These are phyloP conservation scores for Tephrocybe rancida DNA, from an alignment of 768 basidiomycete genomes.

Conservation along the genomic window DNA sequence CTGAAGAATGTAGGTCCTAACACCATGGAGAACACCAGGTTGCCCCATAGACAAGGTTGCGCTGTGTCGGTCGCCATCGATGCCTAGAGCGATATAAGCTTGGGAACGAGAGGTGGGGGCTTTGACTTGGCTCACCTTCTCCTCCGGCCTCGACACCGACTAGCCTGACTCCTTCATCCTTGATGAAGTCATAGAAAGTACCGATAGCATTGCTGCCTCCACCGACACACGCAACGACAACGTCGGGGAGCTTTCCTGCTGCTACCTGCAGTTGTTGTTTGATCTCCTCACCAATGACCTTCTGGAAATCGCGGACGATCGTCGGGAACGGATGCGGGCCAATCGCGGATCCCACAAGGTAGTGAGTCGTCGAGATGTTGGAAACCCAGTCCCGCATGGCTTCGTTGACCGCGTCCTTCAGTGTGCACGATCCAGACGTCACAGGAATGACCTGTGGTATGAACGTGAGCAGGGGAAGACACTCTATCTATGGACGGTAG, in stretches of 20 bases:
- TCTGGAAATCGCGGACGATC: slow-evolving; percentile 97
- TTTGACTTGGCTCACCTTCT: slow-evolving; percentile 61
- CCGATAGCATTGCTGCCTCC: slow-evolving; percentile 98
- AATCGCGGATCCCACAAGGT: slow-evolving; percentile 95
- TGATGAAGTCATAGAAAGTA: slow-evolving; percentile 96
- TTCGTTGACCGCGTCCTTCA: slow-evolving; percentile 99
- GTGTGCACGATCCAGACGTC: slow-evolving; percentile 87
- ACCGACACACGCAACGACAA: slow-evolving; percentile 95
- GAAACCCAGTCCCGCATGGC: slow-evolving; percentile 99
- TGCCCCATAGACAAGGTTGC: slow-evolving; percentile 91
- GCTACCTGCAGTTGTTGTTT: slow-evolving; percentile 77
- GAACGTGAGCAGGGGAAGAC: background rate
- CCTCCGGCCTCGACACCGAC: slow-evolving; percentile 98
- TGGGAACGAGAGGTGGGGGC: slow-evolving; percentile 1
- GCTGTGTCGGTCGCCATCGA: slow-evolving; percentile 85
- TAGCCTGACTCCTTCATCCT: slow-evolving; percentile 80
- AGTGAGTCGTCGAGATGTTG: slow-evolving; percentile 91
- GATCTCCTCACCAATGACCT: slow-evolving; percentile 90
- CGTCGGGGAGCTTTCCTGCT: slow-evolving; percentile 89
- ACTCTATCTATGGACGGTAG: background rate
- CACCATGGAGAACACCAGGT: slow-evolving; percentile 95
- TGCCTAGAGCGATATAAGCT: slow-evolving; percentile 47
- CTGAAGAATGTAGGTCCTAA: slow-evolving; percentile 94
- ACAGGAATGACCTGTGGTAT: slow-evolving; percentile 83
- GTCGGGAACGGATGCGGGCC: slow-evolving; percentile 99